Base-by-base conservation (phyloP, 352 stramenopile species). In the Phytophthora constricta region DNA sequence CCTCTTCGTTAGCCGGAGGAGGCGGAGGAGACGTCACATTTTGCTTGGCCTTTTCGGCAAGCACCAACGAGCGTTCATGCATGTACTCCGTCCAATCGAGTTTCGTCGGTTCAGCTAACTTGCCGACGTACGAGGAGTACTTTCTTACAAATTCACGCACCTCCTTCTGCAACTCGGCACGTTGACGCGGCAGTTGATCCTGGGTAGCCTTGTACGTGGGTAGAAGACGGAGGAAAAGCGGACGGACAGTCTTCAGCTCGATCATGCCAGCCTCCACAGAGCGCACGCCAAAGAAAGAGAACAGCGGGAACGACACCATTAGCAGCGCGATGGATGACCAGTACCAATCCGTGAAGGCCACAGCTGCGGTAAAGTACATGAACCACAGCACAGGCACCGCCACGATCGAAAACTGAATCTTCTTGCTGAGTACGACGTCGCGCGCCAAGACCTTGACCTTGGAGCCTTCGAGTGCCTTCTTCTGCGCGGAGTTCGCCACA, bases 371-470 rank as follows among this genome's bases (percentile, higher is more conserved):
- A 47, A 90, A 77, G 70, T 98, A 98, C 34, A 91, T 74, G 57
- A 97, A 58, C 81, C 91, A 96, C 9, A 98, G 78, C 54, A 85
- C 62, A 11, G 92, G 92, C 50, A 98, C 90, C 0, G 95, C 86
- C 31, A 98, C 79, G 28, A 97, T 96, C 33, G 89, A 97, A 46
- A 97, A 95, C 54, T 94, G 79, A 58, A 98, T 97, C 76, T 98
- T 98, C 76, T 98, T 97, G 71, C 86, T 97, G 20, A 97, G 58
- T 45, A 98, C 55, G 4, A 98, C 93, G 54, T 98, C 94, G 17
- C 86, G 84, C 27, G 81, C 94, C 20, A 84, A 77, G 37, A 98
- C 86, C 65, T 98, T 98, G 52, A 98, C 94, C 54, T 92, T 96
- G 49, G 90, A 98, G 9, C 88, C 86, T 20, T 86, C 86, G 0